phyloP scores from a whole-genome alignment of 2,329 filamentous ascomycete species.

The Aspergillus arachidicola region DNA sequence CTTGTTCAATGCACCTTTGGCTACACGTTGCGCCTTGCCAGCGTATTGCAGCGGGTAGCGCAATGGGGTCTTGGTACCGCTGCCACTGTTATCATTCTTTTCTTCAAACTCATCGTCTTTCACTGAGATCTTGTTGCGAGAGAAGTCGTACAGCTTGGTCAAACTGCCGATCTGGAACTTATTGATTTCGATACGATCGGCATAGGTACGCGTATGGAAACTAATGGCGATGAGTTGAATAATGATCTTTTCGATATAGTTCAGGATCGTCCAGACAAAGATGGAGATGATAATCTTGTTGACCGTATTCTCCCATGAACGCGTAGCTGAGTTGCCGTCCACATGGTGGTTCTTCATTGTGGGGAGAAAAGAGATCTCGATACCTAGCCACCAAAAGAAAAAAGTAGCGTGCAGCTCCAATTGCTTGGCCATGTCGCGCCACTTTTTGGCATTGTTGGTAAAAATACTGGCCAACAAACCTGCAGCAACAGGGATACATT shows the following conservation, averaged over 20 bases:
- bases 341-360: slow-evolving; percentile 71
- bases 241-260: slow-evolving; percentile 88
- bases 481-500: slow-evolving; percentile 64
- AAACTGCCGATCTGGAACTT: slow-evolving; percentile 80
- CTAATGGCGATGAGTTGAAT: slow-evolving; percentile 94
- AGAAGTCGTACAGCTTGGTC: slow-evolving; percentile 66
- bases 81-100: slow-evolving; percentile 47
- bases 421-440: slow-evolving; percentile 83
- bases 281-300: slow-evolving; percentile 85
- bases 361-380: slow-evolving; percentile 82
- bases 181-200: slow-evolving; percentile 86
- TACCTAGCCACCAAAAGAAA: slow-evolving; percentile 89
- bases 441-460: slow-evolving; percentile 89
- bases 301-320: slow-evolving; percentile 72
- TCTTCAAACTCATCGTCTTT: slow-evolving; percentile 77
- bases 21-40: slow-evolving; percentile 70
- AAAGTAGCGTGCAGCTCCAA: slow-evolving; percentile 82
- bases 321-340: slow-evolving; percentile 54
- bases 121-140: slow-evolving; percentile 65
- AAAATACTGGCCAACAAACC: slow-evolving; percentile 70
- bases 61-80: slow-evolving; percentile 74
- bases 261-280: slow-evolving; percentile 78
- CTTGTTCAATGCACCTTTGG: slow-evolving; percentile 73
- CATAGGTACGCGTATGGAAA: slow-evolving; percentile 89
- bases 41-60: slow-evolving; percentile 71